Evolutionary conservation across 768 basidiomycete genomes (phyloP).

Genomic region (Trametes elegans): DNA sequence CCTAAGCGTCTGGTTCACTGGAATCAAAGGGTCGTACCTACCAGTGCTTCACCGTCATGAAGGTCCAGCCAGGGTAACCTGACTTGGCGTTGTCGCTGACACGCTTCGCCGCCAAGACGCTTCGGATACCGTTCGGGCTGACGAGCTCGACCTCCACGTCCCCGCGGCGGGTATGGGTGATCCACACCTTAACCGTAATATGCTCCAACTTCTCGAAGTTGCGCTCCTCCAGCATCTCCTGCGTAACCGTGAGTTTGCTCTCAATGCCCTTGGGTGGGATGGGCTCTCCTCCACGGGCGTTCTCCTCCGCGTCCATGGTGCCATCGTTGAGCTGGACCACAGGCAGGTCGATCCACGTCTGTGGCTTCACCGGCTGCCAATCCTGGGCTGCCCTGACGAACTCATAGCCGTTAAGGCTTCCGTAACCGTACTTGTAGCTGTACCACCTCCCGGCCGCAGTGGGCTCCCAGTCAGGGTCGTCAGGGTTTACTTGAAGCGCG

Average conservation of each 20-base stretch:
- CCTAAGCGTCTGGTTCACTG: constrained; percentile 21
- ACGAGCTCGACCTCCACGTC: constrained; percentile 90
- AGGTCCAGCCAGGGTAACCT: constrained; percentile 95
- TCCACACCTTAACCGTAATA: constrained; percentile 90
- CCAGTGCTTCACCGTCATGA: constrained; percentile 99
- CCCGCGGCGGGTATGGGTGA: constrained; percentile 80
- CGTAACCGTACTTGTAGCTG: constrained; percentile 96
- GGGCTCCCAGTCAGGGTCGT: constrained; percentile 92
- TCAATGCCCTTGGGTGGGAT: constrained; percentile 66
- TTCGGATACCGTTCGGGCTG: constrained; percentile 84
- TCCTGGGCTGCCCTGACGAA: constrained; percentile 78
- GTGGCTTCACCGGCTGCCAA: constrained; percentile 91
- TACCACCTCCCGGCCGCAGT: constrained; percentile 67
- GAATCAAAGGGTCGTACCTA: constrained; percentile 36
- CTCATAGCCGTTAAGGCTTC: constrained; percentile 77
- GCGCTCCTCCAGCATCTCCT: constrained; percentile 59
- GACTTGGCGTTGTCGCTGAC: constrained; percentile 56
- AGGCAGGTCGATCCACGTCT: constrained; percentile 83
- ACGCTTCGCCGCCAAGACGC: constrained; percentile 76
- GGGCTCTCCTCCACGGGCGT: constrained; percentile 60
- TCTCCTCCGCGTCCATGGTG: constrained; percentile 49
- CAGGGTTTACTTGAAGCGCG: constrained; percentile 74
- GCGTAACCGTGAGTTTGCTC: constrained; percentile 63
- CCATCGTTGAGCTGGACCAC: constrained; percentile 66
- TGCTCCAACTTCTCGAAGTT: constrained; percentile 93